Percentiles rank a stretch among this genome's conserved stretches.
These are phyloP conservation scores for Thalassiosira sp. DNA, from an alignment of 352 stramenopile genomes.

Conservation along the genomic window DNA sequence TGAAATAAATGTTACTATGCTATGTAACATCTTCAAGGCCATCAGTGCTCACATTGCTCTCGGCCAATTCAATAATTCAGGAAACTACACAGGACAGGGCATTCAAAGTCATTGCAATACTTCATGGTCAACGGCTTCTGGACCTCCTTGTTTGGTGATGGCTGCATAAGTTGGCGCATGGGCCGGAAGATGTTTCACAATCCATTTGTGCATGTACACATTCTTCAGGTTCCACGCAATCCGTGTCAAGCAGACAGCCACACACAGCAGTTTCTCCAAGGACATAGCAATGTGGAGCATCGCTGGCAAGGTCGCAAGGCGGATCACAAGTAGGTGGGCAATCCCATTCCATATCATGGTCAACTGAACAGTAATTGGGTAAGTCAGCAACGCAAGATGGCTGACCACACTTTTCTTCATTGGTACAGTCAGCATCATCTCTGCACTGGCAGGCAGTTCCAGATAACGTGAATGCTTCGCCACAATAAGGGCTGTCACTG, in stretches of 20 bases:
- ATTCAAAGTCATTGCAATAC: too few relatives aligned
- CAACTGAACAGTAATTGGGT: not conserved
- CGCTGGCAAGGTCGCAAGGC: not conserved
- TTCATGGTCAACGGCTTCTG: too few relatives aligned
- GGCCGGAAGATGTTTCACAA: too few relatives aligned
- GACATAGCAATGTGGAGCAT: not conserved
- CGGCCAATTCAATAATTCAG: too few relatives aligned
- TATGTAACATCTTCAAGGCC: too few relatives aligned
- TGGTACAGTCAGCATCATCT: not conserved
- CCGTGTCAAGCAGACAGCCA: not conserved
- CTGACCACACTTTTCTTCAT: not conserved
- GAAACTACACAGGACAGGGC: too few relatives aligned
- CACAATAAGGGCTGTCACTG: not conserved
- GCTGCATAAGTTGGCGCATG: too few relatives aligned
- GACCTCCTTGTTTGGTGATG: too few relatives aligned
- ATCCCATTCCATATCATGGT: not conserved
- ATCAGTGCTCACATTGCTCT: too few relatives aligned
- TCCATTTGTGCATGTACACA: too few relatives aligned
- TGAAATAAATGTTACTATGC: too few relatives aligned
- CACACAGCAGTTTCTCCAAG: not conserved
- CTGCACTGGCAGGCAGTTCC: slow-evolving; percentile 1
- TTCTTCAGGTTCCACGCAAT: not conserved
- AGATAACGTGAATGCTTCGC: not conserved
- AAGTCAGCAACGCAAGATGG: not conserved
- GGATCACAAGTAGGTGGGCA: not conserved